phyloP scores from a whole-genome alignment of 1,139 yeast species.

The Sugiyamaella novakii region DNA sequence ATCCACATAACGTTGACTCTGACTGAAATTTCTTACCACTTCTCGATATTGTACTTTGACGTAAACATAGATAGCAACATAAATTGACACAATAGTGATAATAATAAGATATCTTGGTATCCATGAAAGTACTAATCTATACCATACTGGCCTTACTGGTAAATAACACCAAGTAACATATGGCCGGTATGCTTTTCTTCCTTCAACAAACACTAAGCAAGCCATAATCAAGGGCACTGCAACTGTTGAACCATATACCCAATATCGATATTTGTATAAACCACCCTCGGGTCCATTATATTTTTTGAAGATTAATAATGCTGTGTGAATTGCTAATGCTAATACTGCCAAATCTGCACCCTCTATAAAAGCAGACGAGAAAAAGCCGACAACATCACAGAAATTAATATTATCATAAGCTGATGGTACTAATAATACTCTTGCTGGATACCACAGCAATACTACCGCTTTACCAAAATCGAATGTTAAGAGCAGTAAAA shows the following conservation, averaged over 20 bases:
- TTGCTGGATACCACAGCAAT: constrained; percentile 69
- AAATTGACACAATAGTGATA: constrained; percentile 62
- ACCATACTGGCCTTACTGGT: constrained; percentile 75
- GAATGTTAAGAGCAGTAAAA: constrained; percentile 64
- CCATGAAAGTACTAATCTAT: constrained; percentile 76
- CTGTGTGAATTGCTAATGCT: constrained; percentile 82
- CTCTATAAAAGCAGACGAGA: constrained; percentile 79
- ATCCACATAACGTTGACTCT: constrained; percentile 32
- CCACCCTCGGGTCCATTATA: constrained; percentile 69
- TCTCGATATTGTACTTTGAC: constrained; percentile 50
- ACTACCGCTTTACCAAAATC: constrained; percentile 77
- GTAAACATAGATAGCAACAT: constrained; percentile 70
- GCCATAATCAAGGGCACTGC: constrained; percentile 71
- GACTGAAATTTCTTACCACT: constrained; percentile 36
- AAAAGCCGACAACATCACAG: constrained; percentile 79
- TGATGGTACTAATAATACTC: constrained; percentile 54
- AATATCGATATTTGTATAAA: constrained; percentile 58
- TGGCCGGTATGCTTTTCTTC: constrained; percentile 35
- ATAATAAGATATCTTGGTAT: constrained; percentile 74
- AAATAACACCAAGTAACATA: constrained; percentile 80
- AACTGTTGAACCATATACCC: constrained; percentile 61
- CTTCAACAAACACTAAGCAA: constrained; percentile 65
- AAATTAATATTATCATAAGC: constrained; percentile 57
- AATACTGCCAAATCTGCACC: constrained; percentile 87
- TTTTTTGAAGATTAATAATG: constrained; percentile 61